A percentile compares a stretch with the other conserved stretches of the same genome.
Conservation (phyloP, 2,329 filamentous ascomycete genomes). For the Penicillium olsonii region DNA sequence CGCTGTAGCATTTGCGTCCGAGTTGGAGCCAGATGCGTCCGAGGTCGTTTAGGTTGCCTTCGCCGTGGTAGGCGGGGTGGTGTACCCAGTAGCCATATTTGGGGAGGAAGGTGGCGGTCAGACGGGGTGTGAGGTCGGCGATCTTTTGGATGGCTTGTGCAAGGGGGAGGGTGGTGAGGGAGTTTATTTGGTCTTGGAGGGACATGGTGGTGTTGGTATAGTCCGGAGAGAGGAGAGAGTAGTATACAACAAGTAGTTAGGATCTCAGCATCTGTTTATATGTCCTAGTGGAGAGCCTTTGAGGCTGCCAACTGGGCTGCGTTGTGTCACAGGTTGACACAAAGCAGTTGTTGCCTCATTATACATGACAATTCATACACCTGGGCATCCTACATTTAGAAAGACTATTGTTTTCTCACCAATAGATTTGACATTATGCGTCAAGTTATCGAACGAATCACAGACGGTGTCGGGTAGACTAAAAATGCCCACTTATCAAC, state of each 20-base stretch:
- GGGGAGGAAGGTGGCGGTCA: conserved; percentile 14
- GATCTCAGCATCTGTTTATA: no score
- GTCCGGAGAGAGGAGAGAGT: not conserved
- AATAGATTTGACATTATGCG: no score
- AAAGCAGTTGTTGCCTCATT: no score
- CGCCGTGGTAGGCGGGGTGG: conserved; percentile 15
- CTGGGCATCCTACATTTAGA: no score
- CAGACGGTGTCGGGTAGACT: no score
- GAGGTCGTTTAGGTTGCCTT: conserved; percentile 17
- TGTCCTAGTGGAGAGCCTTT: no score
- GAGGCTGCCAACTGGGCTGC: no score
- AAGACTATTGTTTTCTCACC: no score
- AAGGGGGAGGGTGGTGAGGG: conserved; percentile 12
- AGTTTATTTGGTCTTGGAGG: conserved; percentile 14
- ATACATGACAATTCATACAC: no score
- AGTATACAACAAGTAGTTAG: no score
- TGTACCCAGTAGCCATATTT: conserved; percentile 13
- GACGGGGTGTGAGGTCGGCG: conserved; percentile 10
- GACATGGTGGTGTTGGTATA: conserved; percentile 1
- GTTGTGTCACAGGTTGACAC: no score
- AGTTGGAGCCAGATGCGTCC: conserved; percentile 14
- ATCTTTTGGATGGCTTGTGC: conserved; percentile 13
- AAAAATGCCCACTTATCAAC: not conserved
- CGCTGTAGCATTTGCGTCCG: conserved; percentile 11
- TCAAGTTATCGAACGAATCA: not conserved